These are phyloP conservation scores for Boletus rufocinnamomeus DNA, from an alignment of 768 basidiomycete genomes.

Conservation along the genomic window DNA sequence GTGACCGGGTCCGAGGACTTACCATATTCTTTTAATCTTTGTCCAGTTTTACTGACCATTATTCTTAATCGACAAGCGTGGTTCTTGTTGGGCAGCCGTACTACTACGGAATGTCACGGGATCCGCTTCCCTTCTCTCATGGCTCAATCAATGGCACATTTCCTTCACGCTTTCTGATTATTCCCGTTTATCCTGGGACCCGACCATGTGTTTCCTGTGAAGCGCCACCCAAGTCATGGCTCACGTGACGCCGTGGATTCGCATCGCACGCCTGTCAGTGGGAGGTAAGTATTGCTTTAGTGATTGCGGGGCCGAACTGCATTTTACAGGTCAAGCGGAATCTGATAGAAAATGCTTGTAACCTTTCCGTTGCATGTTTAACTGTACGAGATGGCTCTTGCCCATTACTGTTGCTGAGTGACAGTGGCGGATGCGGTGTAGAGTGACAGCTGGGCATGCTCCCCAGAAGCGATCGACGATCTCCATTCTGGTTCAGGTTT, in stretches of 20 bases:
- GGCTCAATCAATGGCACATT: neutral
- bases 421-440: neutral
- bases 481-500: neutral
- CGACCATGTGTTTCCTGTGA: neutral
- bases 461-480: neutral
- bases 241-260: neutral
- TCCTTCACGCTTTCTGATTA: neutral
- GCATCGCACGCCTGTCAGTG: neutral
- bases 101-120: neutral
- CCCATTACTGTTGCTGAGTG: too few species aligned
- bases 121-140: neutral
- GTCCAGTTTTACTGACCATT: neutral
- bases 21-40: neutral
- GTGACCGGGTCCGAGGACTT: neutral
- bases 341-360: neutral
- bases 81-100: neutral
- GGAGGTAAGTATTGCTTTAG: too few species aligned
- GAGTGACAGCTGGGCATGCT: too few species aligned
- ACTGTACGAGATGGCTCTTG: neutral
- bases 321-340: neutral
- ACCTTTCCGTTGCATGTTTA: neutral
- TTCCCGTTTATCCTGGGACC: neutral
- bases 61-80: neutral
- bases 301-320: neutral
- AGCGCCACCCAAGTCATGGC: neutral